phyloP scores from a whole-genome alignment of 139 green algal species.

The Edaphochlamys debaryana region DNA sequence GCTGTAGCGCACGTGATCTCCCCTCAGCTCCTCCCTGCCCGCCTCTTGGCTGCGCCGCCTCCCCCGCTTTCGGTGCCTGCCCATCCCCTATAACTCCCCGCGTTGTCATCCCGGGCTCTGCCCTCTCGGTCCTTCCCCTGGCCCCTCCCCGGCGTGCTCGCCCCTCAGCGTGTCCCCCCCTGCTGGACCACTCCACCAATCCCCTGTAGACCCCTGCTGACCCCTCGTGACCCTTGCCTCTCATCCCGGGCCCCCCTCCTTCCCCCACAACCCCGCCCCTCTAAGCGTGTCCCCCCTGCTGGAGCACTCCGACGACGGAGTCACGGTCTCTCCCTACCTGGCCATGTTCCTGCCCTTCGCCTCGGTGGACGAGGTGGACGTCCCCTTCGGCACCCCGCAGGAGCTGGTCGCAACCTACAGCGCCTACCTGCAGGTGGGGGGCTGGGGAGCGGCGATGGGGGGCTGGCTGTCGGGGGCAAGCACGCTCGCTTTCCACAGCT shows the following conservation, averaged over 20 bases:
- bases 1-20: too few relatives aligned
- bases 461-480: neutral
- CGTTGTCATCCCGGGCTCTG: too few relatives aligned
- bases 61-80: too few relatives aligned
- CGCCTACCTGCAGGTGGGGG: conserved; percentile 22
- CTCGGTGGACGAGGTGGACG: neutral
- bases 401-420: neutral
- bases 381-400: neutral
- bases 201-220: too few relatives aligned
- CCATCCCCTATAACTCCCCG: too few relatives aligned
- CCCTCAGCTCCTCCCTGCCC: too few relatives aligned
- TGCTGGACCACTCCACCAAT: too few relatives aligned
- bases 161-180: too few relatives aligned
- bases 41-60: too few relatives aligned
- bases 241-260: neutral
- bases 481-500: too few relatives aligned
- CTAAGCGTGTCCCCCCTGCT: neutral
- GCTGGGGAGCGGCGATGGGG: neutral
- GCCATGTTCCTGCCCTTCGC: conserved; percentile 16
- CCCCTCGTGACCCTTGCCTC: neutral
- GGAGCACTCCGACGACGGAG: conserved; percentile 10
- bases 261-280: neutral
- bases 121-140: too few relatives aligned
- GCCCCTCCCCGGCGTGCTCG: too few relatives aligned
- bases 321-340: conserved; percentile 12